phyloP scores from a whole-genome alignment of 257 asterid species.

The Solanum peruvianum region DNA sequence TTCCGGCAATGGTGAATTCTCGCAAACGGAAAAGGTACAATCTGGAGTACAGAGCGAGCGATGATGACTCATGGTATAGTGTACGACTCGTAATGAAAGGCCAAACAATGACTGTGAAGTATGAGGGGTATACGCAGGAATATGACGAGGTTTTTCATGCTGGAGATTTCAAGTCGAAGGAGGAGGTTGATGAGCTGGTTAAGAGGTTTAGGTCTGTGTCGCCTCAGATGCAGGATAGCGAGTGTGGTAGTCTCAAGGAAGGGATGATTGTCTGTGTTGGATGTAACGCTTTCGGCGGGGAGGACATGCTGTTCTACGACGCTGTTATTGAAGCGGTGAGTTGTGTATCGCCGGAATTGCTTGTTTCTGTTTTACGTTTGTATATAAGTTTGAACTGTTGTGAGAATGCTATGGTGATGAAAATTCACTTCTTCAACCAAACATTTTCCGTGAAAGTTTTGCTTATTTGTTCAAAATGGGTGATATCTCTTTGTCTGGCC shows the following conservation, averaged over 20 bases:
- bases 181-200: constrained; percentile 13
- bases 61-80: constrained; percentile 50
- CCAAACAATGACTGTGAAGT: constrained; percentile 17
- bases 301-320: constrained; percentile 41
- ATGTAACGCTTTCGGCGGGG: constrained; percentile 2
- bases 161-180: constrained; percentile 11
- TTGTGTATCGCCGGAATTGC: not conserved
- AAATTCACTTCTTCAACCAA: not conserved
- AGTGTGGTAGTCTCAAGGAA: constrained; percentile 8
- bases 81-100: constrained; percentile 1
- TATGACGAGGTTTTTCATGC: constrained; percentile 1
- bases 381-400: not conserved
- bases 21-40: not conserved
- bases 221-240: constrained; percentile 24
- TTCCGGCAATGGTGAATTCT: not conserved
- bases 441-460: not conserved
- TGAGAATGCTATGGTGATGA: not conserved
- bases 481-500: not conserved
- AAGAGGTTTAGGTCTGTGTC: constrained; percentile 32
- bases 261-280: constrained; percentile 43
- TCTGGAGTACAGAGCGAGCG: constrained; percentile 27
- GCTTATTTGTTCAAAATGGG: not conserved
- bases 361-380: not conserved
- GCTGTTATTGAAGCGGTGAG: constrained; percentile 45
- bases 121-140: constrained; percentile 2